phyloP scores from a whole-genome alignment of 345 rosid species.

The Eucalyptus paniculata region DNA sequence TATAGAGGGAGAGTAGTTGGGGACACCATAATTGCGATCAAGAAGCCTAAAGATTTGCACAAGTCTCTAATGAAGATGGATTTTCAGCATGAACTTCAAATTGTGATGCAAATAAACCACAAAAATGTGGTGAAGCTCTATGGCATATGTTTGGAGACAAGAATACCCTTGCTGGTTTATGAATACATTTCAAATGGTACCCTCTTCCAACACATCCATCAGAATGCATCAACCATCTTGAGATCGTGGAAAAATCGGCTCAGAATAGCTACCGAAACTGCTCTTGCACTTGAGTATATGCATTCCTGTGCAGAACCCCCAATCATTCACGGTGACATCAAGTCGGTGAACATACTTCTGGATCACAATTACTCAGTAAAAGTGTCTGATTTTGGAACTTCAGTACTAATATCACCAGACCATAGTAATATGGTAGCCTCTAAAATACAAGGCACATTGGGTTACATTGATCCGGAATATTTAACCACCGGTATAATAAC shows the following conservation, averaged over 20 bases:
- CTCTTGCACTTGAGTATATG: not conserved
- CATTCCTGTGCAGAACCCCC: not conserved
- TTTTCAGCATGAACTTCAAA: not conserved
- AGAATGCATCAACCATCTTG: not conserved
- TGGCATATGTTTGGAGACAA: no score
- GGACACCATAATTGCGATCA: no score
- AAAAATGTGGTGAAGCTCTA: no score
- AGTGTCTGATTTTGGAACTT: not conserved
- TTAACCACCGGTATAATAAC: not conserved
- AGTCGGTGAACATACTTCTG: not conserved
- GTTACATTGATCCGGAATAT: not conserved
- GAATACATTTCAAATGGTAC: no score
- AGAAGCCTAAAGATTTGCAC: not conserved
- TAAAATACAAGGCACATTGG: not conserved
- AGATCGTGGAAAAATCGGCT: not conserved
- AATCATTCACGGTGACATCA: not conserved
- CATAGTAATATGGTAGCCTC: not conserved
- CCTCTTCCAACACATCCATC: not conserved
- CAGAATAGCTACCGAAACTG: not conserved
- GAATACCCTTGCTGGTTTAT: no score
- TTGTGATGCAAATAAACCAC: not conserved
- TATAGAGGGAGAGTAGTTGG: no score
- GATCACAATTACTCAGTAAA: not conserved
- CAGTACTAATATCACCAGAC: not conserved
- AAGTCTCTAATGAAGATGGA: not conserved